A percentile compares a stretch with the other conserved stretches of the same genome.
Evolutionary conservation across 129 eudicot species (phyloP).

Genomic region (Glebionis coronaria): DNA sequence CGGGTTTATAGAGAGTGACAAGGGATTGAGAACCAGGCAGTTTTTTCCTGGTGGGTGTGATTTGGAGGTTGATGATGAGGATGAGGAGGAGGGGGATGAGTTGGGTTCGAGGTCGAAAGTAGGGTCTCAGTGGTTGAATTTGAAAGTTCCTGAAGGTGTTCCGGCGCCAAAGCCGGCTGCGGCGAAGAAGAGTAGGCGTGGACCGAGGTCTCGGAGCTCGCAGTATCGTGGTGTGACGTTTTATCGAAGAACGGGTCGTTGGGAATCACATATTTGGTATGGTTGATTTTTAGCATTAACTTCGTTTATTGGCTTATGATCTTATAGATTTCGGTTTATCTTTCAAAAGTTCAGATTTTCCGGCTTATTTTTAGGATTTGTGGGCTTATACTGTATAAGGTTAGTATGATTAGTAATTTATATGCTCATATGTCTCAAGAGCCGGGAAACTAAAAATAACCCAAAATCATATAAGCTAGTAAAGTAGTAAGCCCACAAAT

Average conservation of each 20-base stretch:
- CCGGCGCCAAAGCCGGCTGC: constrained; percentile 38
- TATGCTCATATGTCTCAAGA: no score
- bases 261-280: constrained; percentile 99
- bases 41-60: constrained; percentile 48
- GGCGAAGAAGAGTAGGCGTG: constrained; percentile 78
- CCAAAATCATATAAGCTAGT: no score
- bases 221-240: constrained; percentile 93
- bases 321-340: no score
- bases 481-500: no score
- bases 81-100: constrained; percentile 15
- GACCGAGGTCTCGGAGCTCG: constrained; percentile 87
- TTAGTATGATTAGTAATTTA: no score
- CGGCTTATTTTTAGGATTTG: no score
- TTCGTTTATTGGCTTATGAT: no score
- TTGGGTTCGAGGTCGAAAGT: constrained; percentile 27
- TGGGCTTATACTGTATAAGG: no score
- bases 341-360: no score
- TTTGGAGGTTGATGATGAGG: constrained; percentile 27
- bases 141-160: constrained; percentile 42
- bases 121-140: constrained; percentile 63
- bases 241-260: constrained; percentile 87
- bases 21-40: constrained; percentile 50
- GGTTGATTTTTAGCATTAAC: not conserved
- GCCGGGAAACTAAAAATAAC: no score
- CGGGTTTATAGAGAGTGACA: not conserved